Percentiles rank a stretch among this genome's conserved stretches.
Conservation (phyloP, 2,329 filamentous ascomycete genomes). For the Exophiala lecanii-corni region DNA sequence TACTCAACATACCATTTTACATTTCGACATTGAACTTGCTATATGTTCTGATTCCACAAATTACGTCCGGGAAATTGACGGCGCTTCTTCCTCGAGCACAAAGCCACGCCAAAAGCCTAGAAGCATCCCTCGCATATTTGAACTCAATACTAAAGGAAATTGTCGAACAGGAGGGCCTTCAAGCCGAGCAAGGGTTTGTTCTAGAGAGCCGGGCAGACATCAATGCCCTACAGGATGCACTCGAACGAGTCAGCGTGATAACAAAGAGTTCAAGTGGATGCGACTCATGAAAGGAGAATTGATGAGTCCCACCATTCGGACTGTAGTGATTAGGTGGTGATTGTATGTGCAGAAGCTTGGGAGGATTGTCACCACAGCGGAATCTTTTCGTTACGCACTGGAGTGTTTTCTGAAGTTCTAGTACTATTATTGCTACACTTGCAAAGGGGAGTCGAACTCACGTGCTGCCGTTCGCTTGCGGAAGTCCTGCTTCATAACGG, state of each 20-base stretch:
- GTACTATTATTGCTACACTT: too few relatives aligned
- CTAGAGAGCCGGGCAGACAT: slow-evolving; percentile 21
- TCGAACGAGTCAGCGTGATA: slow-evolving; percentile 9
- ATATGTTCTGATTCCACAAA: slow-evolving; percentile 16
- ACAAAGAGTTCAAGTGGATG: slow-evolving; percentile 4
- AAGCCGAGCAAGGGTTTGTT: slow-evolving; percentile 5
- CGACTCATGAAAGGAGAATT: too few relatives aligned
- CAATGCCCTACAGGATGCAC: slow-evolving; percentile 23
- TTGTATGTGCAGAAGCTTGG: too few relatives aligned
- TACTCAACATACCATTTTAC: slow-evolving; percentile 23
- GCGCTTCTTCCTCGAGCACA: slow-evolving; percentile 4
- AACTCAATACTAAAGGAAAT: slow-evolving; percentile 16
- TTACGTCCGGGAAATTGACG: background rate
- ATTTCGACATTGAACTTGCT: slow-evolving; percentile 25
- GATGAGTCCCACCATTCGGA: slow-evolving; percentile 53
- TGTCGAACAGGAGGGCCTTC: background rate
- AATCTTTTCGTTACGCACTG: too few relatives aligned
- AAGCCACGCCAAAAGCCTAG: slow-evolving; percentile 10
- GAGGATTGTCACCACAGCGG: too few relatives aligned
- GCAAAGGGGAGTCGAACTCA: too few relatives aligned
- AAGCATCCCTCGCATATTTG: slow-evolving; percentile 7
- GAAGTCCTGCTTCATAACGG: too few relatives aligned
- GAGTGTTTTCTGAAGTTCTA: too few relatives aligned
- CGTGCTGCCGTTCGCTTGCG: too few relatives aligned
- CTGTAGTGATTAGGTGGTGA: too few relatives aligned